Evolutionary conservation across 164 flowering plant genomes (phyloP), one percentile per base, ranked within the genome.

Genomic region (Berberis thunbergii): DNA sequence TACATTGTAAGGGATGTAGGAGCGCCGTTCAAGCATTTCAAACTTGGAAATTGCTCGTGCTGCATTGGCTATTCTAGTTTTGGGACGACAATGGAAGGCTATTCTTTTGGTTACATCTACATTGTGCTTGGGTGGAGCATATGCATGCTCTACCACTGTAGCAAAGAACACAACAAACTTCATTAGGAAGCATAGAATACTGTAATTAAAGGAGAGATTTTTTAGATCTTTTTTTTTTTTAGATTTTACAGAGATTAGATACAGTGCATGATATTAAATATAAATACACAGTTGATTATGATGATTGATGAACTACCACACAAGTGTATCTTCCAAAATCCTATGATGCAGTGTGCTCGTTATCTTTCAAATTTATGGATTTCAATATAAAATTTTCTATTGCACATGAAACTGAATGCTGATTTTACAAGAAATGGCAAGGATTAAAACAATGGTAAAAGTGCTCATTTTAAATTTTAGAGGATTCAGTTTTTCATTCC

Each of bases 1-100:
- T 91, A 41, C 99, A 94, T 67, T 94, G 99, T 77, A 90, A 84
- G 71, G 86, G 69, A 41, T 94, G 97, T 73, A 80, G 87, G 38
- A 75, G 49, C 12, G 83, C 69, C 12, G 67, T 91, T 11, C 78
- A 82, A 64, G 75, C 83, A 68, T 91, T 86, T 64, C 68, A 79
- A 53, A 61, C 77, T 39, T 88, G 96, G 97, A 83, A 86, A 68
- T 82, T 7, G 82, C 74, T 61, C 73, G 83, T 39, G 72, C 85
- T 38, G 81, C 84, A 43, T 59, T 84, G 58, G 96, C 97, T 0
- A 79, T 89, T 74, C 69, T 94, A 8, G 88, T 72, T 1, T 72
- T 89, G 2, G 82, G 82, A 49, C 73, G 89, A 76, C 96, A 94
- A 69, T 94, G 99, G 97, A 94, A 84, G 73, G 72, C 77, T 38